Base-by-base conservation (phyloP, 768 basidiomycete species). In the Amanita molliuscula region DNA sequence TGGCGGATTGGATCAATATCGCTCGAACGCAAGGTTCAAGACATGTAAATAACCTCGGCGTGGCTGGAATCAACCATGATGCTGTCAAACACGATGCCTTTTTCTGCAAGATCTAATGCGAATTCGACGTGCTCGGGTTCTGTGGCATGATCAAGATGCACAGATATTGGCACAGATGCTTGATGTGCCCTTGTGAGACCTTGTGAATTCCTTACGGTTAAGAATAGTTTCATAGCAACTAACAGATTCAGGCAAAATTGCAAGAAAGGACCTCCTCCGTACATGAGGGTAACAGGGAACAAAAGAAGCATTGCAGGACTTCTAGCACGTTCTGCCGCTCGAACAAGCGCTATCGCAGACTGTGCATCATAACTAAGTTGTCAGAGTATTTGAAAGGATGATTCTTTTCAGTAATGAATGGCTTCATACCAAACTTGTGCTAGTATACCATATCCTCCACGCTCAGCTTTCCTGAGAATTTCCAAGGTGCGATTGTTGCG, bases 1-100 rank as follows among this genome's bases (percentile, higher is more conserved):
- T 75, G 45, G 21, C 44, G 10, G n/a, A 18, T 20, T n/a, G 13
- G 23, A 10, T 48, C 18, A 34, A 29, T 28, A 25, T 21, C 28
- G 21, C 16, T 38, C 21, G 8, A 6, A 26, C 36, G 6, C 2
- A 37, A 41, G 4, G 11, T 21, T 20, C 20, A 33, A 18, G 15
- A 38, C 15, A 25, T 25, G n/a, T 9, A 10, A 29, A 46, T 13
- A 13, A 67, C 72, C 23, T 74, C 71, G 10, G 74, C 72, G 49
- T 75, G 72, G 50, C 71, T 72, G 4, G 73, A 72, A 55, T 74
- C 73, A 5, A 74, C 72, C 73, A 74, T 74, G 54, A 74, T 74
- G 53, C 71, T 73, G 47, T 74, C 74, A 40, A 74, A 76, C 9
- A 64, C 63, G 29, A 72, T 70, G 1, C 72, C 73, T 50, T 71